Conservation (phyloP, 2,329 filamentous ascomycete genomes). For the Lasiodiplodia hormozganensis region DNA sequence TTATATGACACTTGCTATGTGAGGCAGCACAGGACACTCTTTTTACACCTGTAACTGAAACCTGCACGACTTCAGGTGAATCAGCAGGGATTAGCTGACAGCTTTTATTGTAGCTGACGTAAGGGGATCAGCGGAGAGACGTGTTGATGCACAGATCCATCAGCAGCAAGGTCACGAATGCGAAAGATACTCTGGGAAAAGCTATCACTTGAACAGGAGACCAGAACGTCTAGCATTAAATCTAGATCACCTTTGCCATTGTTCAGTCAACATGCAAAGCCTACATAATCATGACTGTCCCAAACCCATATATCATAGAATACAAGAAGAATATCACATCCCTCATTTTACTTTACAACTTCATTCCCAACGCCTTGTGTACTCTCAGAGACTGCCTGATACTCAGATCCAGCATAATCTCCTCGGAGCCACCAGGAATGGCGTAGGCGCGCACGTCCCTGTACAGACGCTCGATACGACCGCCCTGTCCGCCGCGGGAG, state of each 20-base stretch:
- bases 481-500: conserved; percentile 90
- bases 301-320: conserved; percentile 1
- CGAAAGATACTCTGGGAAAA: background rate
- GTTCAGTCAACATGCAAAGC: background rate
- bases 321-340: background rate
- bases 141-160: background rate
- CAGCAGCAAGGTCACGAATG: too few relatives aligned
- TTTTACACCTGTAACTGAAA: too few relatives aligned
- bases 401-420: conserved; percentile 98
- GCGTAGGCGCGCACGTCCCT: conserved; percentile 95
- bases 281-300: background rate
- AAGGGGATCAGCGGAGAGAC: too few relatives aligned
- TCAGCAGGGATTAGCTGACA: too few relatives aligned
- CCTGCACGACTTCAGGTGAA: too few relatives aligned
- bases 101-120: too few relatives aligned
- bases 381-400: conserved; percentile 91
- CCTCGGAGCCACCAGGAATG: conserved; percentile 90
- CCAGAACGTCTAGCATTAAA: background rate
- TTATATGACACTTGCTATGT: too few relatives aligned
- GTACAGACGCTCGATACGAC: conserved; percentile 93
- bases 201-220: background rate
- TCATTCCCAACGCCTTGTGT: conserved; percentile 92
- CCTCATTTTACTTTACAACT: conserved; percentile 67
- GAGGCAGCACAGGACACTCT: too few relatives aligned
- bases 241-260: background rate